Conservation (phyloP, 106 monocot species). For the Apostasia shenzhenica region DNA sequence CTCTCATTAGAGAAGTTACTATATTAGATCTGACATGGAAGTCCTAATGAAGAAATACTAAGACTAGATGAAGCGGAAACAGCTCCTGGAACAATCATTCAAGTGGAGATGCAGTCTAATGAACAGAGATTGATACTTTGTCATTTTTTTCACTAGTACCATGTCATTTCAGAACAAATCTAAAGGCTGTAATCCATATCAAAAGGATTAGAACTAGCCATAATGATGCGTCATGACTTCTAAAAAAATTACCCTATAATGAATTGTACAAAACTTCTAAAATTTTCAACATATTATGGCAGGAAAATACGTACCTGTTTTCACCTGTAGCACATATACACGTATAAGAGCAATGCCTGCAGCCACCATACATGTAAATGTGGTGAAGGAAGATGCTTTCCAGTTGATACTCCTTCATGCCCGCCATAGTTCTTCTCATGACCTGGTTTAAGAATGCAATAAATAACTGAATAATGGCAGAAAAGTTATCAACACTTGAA, state of each 20-base stretch:
- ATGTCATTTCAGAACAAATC: no score
- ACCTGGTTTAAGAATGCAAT: conserved; percentile 42
- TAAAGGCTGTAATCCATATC: no score
- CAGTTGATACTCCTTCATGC: conserved; percentile 95
- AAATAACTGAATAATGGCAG: not conserved
- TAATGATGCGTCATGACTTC: not conserved
- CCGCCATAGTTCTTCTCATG: conserved; percentile 66
- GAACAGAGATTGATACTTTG: no score
- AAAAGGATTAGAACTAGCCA: not conserved
- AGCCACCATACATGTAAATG: conserved; percentile 95
- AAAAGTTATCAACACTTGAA: not conserved
- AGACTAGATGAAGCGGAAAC: no score
- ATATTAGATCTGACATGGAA: no score
- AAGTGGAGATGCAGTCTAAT: no score
- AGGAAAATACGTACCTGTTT: conserved; percentile 52
- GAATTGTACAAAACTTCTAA: not conserved
- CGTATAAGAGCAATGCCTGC: conserved; percentile 93
- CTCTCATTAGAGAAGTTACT: no score
- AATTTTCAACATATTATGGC: not conserved
- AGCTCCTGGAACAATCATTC: no score
- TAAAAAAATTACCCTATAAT: not conserved
- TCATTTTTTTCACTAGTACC: no score
- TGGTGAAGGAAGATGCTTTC: conserved; percentile 98
- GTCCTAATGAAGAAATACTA: no score
- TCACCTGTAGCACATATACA: conserved; percentile 98